Evolutionary conservation across 257 asterid genomes (phyloP).

Genomic region (Solanum piurae): DNA sequence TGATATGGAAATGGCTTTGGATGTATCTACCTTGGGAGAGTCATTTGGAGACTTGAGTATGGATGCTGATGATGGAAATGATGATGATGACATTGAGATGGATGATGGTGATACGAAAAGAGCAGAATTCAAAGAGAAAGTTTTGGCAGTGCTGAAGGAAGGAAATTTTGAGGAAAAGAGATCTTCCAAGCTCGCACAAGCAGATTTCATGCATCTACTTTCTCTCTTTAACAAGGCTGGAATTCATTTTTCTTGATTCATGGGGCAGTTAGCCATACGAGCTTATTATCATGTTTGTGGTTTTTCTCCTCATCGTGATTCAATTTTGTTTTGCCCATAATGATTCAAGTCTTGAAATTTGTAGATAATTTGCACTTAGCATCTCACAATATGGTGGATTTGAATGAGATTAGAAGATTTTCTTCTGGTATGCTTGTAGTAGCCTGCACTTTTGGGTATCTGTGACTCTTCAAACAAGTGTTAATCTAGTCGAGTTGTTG

Average conservation of each 20-base stretch:
- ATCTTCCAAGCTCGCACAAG: conserved; percentile 68
- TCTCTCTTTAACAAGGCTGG: conserved; percentile 73
- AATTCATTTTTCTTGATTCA: conserved; percentile 60
- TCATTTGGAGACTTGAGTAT: conserved; percentile 57
- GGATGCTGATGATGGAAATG: conserved; percentile 41
- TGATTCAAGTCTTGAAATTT: neutral
- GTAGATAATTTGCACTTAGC: neutral
- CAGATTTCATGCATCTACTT: conserved; percentile 77
- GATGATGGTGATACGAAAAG: conserved; percentile 55
- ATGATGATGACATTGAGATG: conserved; percentile 60
- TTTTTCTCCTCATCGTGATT: neutral
- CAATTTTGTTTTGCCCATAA: conserved; percentile 5
- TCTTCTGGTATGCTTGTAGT: neutral
- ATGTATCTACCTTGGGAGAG: conserved; percentile 66
- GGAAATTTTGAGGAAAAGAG: conserved; percentile 74
- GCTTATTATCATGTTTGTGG: neutral
- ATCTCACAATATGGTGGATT: neutral
- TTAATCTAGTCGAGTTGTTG: neutral
- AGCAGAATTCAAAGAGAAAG: conserved; percentile 56
- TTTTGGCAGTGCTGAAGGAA: conserved; percentile 48
- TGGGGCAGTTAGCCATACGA: neutral
- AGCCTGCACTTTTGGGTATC: neutral
- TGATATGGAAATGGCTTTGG: conserved; percentile 40
- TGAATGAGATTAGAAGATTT: neutral
- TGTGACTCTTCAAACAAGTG: neutral